These are phyloP conservation scores for Amylocarpus encephaloides DNA, from an alignment of 2,329 filamentous ascomycete genomes.

Conservation along the genomic window DNA sequence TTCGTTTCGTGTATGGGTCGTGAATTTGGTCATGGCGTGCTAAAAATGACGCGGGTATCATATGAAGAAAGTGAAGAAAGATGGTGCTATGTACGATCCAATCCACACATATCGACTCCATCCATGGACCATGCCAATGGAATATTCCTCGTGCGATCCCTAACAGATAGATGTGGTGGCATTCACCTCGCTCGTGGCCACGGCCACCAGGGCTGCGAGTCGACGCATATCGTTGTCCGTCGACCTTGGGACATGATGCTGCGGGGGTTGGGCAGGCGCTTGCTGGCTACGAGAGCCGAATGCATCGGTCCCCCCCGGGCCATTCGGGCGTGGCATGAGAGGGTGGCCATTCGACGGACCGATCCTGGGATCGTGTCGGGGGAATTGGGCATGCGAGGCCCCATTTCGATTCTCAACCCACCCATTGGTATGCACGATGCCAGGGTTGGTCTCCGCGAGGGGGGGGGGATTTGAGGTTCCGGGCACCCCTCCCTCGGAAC, in stretches of 20 bases:
- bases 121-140: background rate
- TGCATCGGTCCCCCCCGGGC: constrained; percentile 19
- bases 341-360: constrained; percentile 28
- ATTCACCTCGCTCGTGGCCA: constrained; percentile 52
- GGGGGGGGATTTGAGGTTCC: constrained; percentile 42
- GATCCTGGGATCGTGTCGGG: constrained; percentile 9
- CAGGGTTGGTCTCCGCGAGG: constrained; percentile 44
- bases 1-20: constrained; percentile 11
- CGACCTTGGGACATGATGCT: constrained; percentile 26
- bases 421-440: constrained; percentile 45
- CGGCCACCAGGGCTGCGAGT: constrained; percentile 57
- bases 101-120: constrained; percentile 10
- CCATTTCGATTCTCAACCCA: constrained; percentile 38
- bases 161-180: constrained; percentile 30
- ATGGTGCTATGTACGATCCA: constrained; percentile 22
- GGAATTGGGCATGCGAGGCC: constrained; percentile 20
- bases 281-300: constrained; percentile 27
- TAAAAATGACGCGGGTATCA: constrained; percentile 25
- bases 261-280: constrained; percentile 31
- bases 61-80: constrained; percentile 17
- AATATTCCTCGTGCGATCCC: background rate
- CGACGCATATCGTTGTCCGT: constrained; percentile 45
- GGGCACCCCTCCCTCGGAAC: constrained; percentile 47
- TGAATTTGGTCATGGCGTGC: constrained; percentile 18
- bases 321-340: constrained; percentile 15